Evolutionary conservation across 1,284 basidiomycete genomes (phyloP), one percentile per base, ranked within the genome.

Genomic region (Trichosporon coremiiforme): DNA sequence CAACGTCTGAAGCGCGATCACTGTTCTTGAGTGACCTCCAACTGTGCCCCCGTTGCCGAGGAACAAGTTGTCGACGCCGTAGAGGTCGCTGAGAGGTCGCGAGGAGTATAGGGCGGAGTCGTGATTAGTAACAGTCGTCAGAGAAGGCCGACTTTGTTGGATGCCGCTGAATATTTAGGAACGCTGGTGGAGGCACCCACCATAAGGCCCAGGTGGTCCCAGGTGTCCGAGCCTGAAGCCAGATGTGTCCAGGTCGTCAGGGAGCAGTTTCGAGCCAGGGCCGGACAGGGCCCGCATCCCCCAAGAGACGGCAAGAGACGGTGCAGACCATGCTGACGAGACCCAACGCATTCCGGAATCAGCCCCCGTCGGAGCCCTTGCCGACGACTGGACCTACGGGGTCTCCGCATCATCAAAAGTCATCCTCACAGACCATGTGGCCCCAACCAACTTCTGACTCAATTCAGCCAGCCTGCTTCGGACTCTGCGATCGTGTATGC

Each of bases 161-260:
- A 53, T 53, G 20, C 50, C 50, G 22, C 22, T 25, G 50, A 53
- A 53, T 53, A 53, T 25, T 53, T 53, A 53, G 50, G 50, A 20
- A 53, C 50, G 50, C 50, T 20, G 50, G 50, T 53, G 50, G 50
- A 53, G 50, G 50, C 47, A n/a, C 47, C 47, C 38, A 41, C 38
- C 10, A 25, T 25, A 13, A 15, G 47, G 20, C 47, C 17, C 50
- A 53, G 50, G 50, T 53, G 20, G n/a, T 7, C 50, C 41, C 41
- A 45, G 41, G 41, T 45, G 41, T 15, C 36, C 36, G 36, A 38
- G 36, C 36, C 36, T 38, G 36, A 38, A 10, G 36, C 13, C 36
- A 45, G 41, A 15, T 45, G 41, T 25, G 41, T 45, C 41, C 17
- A 53, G n/a, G 50, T 53, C 50, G 50, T 53, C 50, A 53, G 50